Base-by-base conservation (phyloP, 2,329 filamentous ascomycete species). In the Colletotrichum tamarilloi region DNA sequence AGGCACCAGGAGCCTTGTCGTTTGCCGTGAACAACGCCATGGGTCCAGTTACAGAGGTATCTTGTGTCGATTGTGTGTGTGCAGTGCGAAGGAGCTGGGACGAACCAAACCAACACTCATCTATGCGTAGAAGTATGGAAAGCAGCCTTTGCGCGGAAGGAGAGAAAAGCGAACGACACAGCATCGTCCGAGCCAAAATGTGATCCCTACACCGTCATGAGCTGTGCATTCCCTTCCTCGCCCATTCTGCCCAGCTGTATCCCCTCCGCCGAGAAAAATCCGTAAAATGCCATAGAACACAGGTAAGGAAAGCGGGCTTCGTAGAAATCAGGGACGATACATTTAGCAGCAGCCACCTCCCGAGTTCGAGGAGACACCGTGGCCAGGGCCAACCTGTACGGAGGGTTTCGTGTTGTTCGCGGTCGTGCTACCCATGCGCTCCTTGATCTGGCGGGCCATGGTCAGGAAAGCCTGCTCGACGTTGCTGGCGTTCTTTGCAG, bases 381-480 rank as follows among this genome's bases (percentile, higher is more conserved):
- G 95, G 81, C 97, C 97, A 83, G 95, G 93, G 73, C 95, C 94
- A 80, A 99, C 97, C 84, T 98, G 95, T 80, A 99, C 95, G 79
- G 94, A 97, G 77, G 96, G 96, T 90, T 98, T 99, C 88, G 96
- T 97, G 91, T 98, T 98, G 88, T 95, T 95, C 77, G 93, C 93
- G 57, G 94, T 93, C 76, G 96, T 97, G 79, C 95, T 98, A 81
- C 97, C 97, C 96, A 99, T 99, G 82, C 97, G 94, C 89, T 98
- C 96, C 91, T 99, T 99, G 88, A 99, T 99, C 87, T 99, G 97
- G 85, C 97, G 93, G 80, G 97, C 97, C 97, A 99, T 99, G 84
- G 97, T 99, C 87, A 99, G 87, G 93, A 99, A 99, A 82, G 97
- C 96, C 87, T 99, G 97, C 88, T 99, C 97, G 84, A 99, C 97